Evolutionary conservation across 768 basidiomycete species (phyloP).

Genomic region (Phaeolepiota aurea): DNA sequence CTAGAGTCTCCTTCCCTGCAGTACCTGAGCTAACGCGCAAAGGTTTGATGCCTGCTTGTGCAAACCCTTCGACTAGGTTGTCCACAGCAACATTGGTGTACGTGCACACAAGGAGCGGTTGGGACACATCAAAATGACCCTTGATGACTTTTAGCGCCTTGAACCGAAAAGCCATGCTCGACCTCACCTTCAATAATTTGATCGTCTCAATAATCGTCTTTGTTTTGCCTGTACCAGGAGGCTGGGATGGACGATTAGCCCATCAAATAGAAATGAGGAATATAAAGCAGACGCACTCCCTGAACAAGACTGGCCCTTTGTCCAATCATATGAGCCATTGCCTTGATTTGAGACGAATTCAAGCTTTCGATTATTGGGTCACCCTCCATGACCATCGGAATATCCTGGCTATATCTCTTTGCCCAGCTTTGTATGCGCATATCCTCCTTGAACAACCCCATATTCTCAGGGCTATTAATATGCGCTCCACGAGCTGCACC

Average conservation of each 20-base stretch:
- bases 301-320: conserved; percentile 76
- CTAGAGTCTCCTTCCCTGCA: conserved; percentile 48
- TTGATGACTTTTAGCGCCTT: conserved; percentile 16
- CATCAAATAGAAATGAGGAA: conserved; percentile 1
- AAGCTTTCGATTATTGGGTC: conserved; percentile 63
- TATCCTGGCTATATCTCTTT: conserved; percentile 45
- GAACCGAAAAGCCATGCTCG: neutral
- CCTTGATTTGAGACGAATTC: conserved; percentile 72
- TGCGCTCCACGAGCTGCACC: conserved; percentile 30
- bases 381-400: conserved; percentile 64
- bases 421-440: conserved; percentile 81
- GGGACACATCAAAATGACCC: conserved; percentile 72
- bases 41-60: conserved; percentile 53
- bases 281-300: conserved; percentile 48
- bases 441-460: conserved; percentile 60
- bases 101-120: conserved; percentile 85
- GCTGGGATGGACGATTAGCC: conserved; percentile 31
- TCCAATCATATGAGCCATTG: conserved; percentile 83
- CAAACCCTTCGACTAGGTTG: conserved; percentile 75
- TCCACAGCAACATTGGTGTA: conserved; percentile 94
- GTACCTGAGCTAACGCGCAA: conserved; percentile 67
- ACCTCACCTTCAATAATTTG: conserved; percentile 62
- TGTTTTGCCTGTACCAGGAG: conserved; percentile 91
- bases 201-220: conserved; percentile 85
- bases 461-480: conserved; percentile 8